phyloP scores from a whole-genome alignment of 2,329 filamentous ascomycete species.

The Arthrocladium fulminans region DNA sequence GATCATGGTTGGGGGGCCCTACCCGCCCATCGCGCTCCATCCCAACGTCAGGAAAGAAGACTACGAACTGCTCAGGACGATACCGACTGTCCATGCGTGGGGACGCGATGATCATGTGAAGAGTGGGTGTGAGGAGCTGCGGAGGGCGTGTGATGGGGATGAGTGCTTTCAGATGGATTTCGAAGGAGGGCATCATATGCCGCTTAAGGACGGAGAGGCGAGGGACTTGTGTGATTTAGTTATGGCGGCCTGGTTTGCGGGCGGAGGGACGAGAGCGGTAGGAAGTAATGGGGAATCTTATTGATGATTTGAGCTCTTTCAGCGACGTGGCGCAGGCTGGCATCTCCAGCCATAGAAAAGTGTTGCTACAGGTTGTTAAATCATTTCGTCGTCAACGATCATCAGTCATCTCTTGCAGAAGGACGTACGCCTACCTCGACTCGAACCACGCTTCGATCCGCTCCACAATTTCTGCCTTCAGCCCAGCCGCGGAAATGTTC shows the following conservation, averaged over 20 bases:
- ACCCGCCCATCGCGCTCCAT: slow-evolving; percentile 20
- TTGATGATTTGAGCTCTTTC: slow-evolving; percentile 2
- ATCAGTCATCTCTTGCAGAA: neutral
- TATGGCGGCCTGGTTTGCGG: slow-evolving; percentile 21
- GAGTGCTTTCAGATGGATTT: slow-evolving; percentile 22
- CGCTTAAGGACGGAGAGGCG: slow-evolving; percentile 22
- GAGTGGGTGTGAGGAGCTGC: slow-evolving; percentile 17
- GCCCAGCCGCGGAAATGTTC: slow-evolving; percentile 33
- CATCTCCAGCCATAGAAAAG: neutral
- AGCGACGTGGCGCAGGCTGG: neutral
- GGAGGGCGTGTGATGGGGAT: slow-evolving; percentile 18
- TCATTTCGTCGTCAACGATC: neutral
- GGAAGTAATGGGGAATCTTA: slow-evolving; percentile 14
- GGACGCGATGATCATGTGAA: slow-evolving; percentile 22
- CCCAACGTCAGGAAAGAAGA: slow-evolving; percentile 11
- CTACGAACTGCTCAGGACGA: slow-evolving; percentile 14
- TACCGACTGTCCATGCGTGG: slow-evolving; percentile 24
- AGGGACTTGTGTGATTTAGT: slow-evolving; percentile 24
- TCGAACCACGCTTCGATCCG: slow-evolving; percentile 42
- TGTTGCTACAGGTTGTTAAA: neutral
- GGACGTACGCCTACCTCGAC: slow-evolving; percentile 26
- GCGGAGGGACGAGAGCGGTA: slow-evolving; percentile 16
- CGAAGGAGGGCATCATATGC: slow-evolving; percentile 23
- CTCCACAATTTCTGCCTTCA: slow-evolving; percentile 44
- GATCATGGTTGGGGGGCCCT: slow-evolving; percentile 22